phyloP scores from a whole-genome alignment of 805 yeast genomes.

The Yarrowia sp. region DNA sequence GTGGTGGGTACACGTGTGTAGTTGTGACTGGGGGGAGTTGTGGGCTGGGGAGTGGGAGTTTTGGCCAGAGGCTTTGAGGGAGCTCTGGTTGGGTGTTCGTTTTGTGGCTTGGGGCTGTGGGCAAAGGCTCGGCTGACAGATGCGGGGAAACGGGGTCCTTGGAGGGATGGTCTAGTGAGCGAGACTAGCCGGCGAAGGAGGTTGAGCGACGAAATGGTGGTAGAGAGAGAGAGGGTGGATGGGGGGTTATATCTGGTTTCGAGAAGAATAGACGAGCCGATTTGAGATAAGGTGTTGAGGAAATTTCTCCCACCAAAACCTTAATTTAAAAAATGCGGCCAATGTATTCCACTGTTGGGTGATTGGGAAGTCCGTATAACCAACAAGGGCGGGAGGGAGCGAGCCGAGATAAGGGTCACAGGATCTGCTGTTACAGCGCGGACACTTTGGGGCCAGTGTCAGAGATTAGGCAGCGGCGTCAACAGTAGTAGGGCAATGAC shows the following conservation, averaged over 20 bases:
- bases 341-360: constrained; percentile 21
- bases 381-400: not conserved
- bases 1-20: constrained; percentile 2
- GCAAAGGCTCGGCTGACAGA: constrained; percentile 3
- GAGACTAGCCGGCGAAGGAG: constrained; percentile 23
- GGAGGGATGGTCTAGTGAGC: constrained; percentile 22
- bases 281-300: constrained; percentile 22
- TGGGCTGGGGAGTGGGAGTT: not conserved
- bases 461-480: too few species aligned
- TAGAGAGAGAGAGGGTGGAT: not conserved
- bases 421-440: too few species aligned
- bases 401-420: not conserved
- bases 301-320: constrained; percentile 24
- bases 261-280: constrained; percentile 19
- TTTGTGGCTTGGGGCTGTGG: constrained; percentile 18
- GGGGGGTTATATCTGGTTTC: constrained; percentile 19
- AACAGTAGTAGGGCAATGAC: too few species aligned
- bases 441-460: too few species aligned
- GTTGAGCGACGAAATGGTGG: constrained; percentile 20
- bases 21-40: not conserved
- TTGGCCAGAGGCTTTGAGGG: not conserved
- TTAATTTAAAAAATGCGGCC: constrained; percentile 6
- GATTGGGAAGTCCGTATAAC: constrained; percentile 1
- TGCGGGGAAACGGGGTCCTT: constrained; percentile 8
- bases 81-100: not conserved